Base-by-base conservation (phyloP, 768 basidiomycete genomes). In the Boletus pseudo-olivaceus region DNA sequence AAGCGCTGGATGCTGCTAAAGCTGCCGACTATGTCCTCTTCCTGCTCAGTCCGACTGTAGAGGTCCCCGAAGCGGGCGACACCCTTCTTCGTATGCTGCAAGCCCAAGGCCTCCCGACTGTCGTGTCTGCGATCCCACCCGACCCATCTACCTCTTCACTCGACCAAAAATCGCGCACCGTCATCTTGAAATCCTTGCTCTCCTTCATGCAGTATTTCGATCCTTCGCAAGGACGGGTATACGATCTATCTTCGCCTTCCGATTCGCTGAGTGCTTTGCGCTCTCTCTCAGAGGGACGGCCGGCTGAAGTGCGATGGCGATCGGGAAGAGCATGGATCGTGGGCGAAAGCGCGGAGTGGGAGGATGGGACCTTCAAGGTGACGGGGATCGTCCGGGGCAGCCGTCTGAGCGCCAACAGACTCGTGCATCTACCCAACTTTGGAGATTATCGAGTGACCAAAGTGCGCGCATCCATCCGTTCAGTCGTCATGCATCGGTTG, bases 151-250 rank as follows among this genome's bases (percentile, higher is more conserved):
- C 78, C 42, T 59, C 74, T 7, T 59, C 74, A 2, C 68, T 82
- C 39, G 87, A 87, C 53, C 60, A 73, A 6, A 93, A 93, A 72
- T 73, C 82, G 32, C 83, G 82, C 30, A 63, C 82, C 2, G 82
- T 82, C 17, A 80, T 93, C 44, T 73, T 92, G 51, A 94, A 92
- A 73, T 97, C 93, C 1, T 78, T 98, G 5, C 79, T 96, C 9
- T 97, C 94, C 10, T 99, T 98, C 76, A 85, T 95, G 53, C 87
- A 87, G 59, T 98, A 98, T 73, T 99, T 98, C 70, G 90, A 91
- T 55, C 96, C 96, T 2, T 77, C 80, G 23, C 88, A 94, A 63
- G 73, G 78, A 8, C 80, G 86, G 33, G 78, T 98, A 0, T 89
- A 85, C 64, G 92, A 94, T 71, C 71, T 93, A 43, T 77, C 83